These are phyloP conservation scores for Sugiyamaella americana DNA, from an alignment of 805 yeast genomes.

Conservation along the genomic window DNA sequence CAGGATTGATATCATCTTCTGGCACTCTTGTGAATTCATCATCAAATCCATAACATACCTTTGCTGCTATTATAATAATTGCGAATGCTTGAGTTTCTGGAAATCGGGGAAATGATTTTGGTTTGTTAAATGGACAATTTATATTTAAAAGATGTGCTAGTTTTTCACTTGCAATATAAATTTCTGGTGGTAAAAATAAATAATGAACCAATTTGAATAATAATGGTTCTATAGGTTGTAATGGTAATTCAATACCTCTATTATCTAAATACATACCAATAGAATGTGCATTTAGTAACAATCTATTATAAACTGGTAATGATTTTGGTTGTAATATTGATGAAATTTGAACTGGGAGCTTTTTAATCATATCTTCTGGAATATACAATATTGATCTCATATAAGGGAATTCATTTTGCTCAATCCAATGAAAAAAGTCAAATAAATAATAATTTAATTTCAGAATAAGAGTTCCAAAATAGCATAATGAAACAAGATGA, in stretches of 20 bases:
- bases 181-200: slow-evolving; percentile 45
- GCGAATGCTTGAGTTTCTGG: neutral
- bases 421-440: slow-evolving; percentile 27
- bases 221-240: slow-evolving; percentile 30
- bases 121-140: no score
- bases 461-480: slow-evolving; percentile 21
- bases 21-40: slow-evolving; percentile 2
- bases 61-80: neutral
- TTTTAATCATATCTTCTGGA: slow-evolving; percentile 13
- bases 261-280: no score
- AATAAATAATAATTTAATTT: slow-evolving; percentile 23
- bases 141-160: slow-evolving; percentile 1
- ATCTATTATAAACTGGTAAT: slow-evolving; percentile 5
- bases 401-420: slow-evolving; percentile 30
- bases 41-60: neutral
- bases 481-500: slow-evolving; percentile 11
- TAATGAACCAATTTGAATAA: slow-evolving; percentile 39
- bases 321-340: slow-evolving; percentile 11
- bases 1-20: neutral
- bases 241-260: neutral
- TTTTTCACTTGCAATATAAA: slow-evolving; percentile 30
- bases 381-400: slow-evolving; percentile 13
- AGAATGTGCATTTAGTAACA: neutral
- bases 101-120: neutral
- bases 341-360: slow-evolving; percentile 8